These are phyloP conservation scores for Coemansia sp. DNA, from an alignment of 192 early-diverging fungal species.

Conservation along the genomic window DNA sequence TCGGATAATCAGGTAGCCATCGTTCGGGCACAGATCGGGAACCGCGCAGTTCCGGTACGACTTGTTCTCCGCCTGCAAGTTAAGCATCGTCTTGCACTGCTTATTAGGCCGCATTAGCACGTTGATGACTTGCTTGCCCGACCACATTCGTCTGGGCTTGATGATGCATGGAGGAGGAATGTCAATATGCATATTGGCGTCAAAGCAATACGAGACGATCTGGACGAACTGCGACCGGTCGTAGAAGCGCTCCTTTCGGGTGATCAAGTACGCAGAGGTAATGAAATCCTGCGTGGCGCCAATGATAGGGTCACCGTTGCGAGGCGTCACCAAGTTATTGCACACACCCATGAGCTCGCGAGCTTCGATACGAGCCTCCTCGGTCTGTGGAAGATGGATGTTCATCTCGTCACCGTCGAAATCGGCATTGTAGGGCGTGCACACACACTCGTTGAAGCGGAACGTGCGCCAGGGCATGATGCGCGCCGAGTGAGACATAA, in stretches of 20 bases:
- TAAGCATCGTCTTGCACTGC: constrained; percentile 66
- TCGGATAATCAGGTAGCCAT: constrained; percentile 86
- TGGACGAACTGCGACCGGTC: constrained; percentile 90
- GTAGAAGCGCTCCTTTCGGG: constrained; percentile 93
- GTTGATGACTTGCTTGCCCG: constrained; percentile 94
- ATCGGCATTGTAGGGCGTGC: constrained; percentile 99
- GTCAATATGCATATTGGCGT: constrained; percentile 81
- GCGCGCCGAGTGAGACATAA: constrained; percentile 93
- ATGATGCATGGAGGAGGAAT: constrained; percentile 90
- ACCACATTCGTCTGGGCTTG: constrained; percentile 92
- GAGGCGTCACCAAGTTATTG: constrained; percentile 96
- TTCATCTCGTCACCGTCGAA: constrained; percentile 99
- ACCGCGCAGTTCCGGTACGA: constrained; percentile 62
- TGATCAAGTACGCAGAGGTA: constrained; percentile 91
- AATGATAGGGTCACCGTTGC: constrained; percentile 97
- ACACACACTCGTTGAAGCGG: constrained; percentile 99
- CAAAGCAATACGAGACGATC: constrained; percentile 89
- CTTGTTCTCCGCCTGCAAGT: constrained; percentile 87
- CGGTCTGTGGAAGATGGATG: constrained; percentile 98
- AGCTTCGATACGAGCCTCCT: constrained; percentile 96
- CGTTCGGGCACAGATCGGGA: constrained; percentile 81
- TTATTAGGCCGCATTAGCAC: constrained; percentile 86
- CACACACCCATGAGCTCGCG: constrained; percentile 95
- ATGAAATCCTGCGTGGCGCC: constrained; percentile 99
- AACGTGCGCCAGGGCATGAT: constrained; percentile 97